Evolutionary conservation across 2,329 filamentous ascomycete species (phyloP).

Genomic region (Fusarium ramigenum): DNA sequence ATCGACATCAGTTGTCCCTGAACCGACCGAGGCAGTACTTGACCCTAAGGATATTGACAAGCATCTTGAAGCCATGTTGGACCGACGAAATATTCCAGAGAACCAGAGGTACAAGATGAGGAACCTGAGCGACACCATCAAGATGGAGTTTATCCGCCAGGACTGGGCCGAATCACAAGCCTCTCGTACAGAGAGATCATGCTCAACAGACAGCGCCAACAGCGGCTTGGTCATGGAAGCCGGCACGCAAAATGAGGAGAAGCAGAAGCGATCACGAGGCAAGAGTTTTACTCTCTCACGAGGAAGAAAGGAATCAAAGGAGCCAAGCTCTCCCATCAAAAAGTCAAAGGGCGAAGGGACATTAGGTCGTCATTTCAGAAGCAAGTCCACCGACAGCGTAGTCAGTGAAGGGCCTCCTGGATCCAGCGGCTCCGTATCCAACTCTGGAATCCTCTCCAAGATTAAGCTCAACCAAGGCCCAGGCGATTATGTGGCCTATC

Average conservation of each 20-base stretch:
- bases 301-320: conserved; percentile 67
- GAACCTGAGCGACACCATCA: conserved; percentile 86
- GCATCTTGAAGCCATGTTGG: conserved; percentile 72
- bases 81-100: conserved; percentile 91
- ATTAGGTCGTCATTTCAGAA: conserved; percentile 71
- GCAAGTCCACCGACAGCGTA: conserved; percentile 77
- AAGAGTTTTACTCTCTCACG: conserved; percentile 80
- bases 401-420: conserved; percentile 66
- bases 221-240: conserved; percentile 47
- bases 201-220: conserved; percentile 57
- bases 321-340: conserved; percentile 75
- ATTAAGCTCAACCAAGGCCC: conserved; percentile 79
- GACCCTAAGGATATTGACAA: conserved; percentile 64
- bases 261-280: conserved; percentile 59
- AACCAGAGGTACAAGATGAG: conserved; percentile 96
- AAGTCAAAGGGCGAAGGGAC: conserved; percentile 75
- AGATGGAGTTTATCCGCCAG: conserved; percentile 93
- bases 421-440: conserved; percentile 62
- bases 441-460: conserved; percentile 69
- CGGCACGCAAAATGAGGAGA: conserved; percentile 56
- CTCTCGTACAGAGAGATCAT: conserved; percentile 55
- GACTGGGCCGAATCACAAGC: conserved; percentile 78
- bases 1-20: conserved; percentile 41
- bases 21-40: conserved; percentile 60
- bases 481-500: conserved; percentile 85